Conservation (phyloP, 2,329 filamentous ascomycete species). For the Colletotrichum sublineola region DNA sequence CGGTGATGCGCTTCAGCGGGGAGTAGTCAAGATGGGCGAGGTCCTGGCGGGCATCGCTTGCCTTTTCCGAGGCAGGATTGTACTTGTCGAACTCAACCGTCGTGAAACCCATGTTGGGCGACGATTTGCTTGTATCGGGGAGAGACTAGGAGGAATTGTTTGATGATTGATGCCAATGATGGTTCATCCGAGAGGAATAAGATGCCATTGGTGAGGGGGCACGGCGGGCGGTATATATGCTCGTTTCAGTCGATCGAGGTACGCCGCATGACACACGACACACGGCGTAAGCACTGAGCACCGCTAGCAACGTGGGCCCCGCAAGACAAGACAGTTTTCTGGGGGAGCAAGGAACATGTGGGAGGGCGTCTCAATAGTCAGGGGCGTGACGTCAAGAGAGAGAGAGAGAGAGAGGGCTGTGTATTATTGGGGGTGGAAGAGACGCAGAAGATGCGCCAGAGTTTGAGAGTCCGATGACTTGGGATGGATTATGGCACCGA, state of each 20-base stretch:
- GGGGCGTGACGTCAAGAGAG: slow-evolving; percentile 39
- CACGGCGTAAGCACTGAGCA: slow-evolving; percentile 14
- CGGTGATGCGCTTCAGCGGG: slow-evolving; percentile 56
- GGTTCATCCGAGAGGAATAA: slow-evolving; percentile 35
- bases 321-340: neutral
- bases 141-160: slow-evolving; percentile 43
- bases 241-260: slow-evolving; percentile 33
- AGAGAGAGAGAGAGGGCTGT: slow-evolving; percentile 20
- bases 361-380: slow-evolving; percentile 25
- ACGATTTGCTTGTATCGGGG: slow-evolving; percentile 53
- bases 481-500: slow-evolving; percentile 36
- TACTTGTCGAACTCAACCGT: slow-evolving; percentile 59
- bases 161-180: slow-evolving; percentile 15
- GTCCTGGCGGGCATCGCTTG: slow-evolving; percentile 50
- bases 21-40: slow-evolving; percentile 60
- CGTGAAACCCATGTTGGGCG: slow-evolving; percentile 44
- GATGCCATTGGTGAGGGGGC: neutral
- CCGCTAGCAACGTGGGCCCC: neutral
- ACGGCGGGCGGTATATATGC: slow-evolving; percentile 34
- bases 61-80: slow-evolving; percentile 56
- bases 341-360: neutral
- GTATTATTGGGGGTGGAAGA: slow-evolving; percentile 1
- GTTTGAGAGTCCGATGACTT: slow-evolving; percentile 36
- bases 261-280: slow-evolving; percentile 4
- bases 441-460: neutral